A percentile compares a stretch with the other conserved stretches of the same genome.
phyloP scores from a whole-genome alignment of 148 eudicot genomes.

The Dianthus caryophyllus region DNA sequence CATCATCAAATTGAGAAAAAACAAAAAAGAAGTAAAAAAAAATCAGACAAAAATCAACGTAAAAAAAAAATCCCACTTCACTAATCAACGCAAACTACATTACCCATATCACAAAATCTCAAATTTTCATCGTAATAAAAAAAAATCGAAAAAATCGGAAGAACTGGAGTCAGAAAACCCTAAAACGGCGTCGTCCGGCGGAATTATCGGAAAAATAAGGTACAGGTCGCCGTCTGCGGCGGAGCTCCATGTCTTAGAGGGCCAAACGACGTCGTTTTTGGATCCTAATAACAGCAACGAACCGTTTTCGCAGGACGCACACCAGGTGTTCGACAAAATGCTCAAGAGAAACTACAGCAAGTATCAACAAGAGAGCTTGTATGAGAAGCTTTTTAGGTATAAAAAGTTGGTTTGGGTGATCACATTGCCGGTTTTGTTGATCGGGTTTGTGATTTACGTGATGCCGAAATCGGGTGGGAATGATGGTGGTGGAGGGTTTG shows the following conservation, averaged over 20 bases:
- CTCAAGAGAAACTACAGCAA: slow-evolving; percentile 37
- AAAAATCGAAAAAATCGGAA: slow-evolving; percentile 10
- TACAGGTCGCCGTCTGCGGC: slow-evolving; percentile 89
- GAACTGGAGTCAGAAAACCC: slow-evolving; percentile 71
- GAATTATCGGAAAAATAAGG: slow-evolving; percentile 76
- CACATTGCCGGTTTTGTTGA: slow-evolving; percentile 55
- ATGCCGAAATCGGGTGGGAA: slow-evolving; percentile 42
- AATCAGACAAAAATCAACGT: slow-evolving; percentile 3
- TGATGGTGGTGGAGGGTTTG: slow-evolving; percentile 9
- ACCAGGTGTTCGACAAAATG: slow-evolving; percentile 47
- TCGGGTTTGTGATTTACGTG: slow-evolving; percentile 50
- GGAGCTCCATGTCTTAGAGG: slow-evolving; percentile 46
- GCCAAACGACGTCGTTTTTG: slow-evolving; percentile 27
- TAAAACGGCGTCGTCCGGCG: slow-evolving; percentile 28
- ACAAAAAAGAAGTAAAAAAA: slow-evolving; percentile 13
- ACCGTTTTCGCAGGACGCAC: slow-evolving; percentile 18
- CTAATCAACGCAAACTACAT: not conserved
- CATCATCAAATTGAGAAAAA: no score
- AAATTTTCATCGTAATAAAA: not conserved
- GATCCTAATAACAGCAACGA: slow-evolving; percentile 12
- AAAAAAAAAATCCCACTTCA: not conserved
- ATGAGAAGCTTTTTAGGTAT: slow-evolving; percentile 52
- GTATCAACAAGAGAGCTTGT: slow-evolving; percentile 39
- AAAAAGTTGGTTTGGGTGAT: slow-evolving; percentile 50
- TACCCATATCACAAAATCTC: not conserved